Evolutionary conservation across 768 basidiomycete species (phyloP).

Genomic region (Lyophyllum shimeji): DNA sequence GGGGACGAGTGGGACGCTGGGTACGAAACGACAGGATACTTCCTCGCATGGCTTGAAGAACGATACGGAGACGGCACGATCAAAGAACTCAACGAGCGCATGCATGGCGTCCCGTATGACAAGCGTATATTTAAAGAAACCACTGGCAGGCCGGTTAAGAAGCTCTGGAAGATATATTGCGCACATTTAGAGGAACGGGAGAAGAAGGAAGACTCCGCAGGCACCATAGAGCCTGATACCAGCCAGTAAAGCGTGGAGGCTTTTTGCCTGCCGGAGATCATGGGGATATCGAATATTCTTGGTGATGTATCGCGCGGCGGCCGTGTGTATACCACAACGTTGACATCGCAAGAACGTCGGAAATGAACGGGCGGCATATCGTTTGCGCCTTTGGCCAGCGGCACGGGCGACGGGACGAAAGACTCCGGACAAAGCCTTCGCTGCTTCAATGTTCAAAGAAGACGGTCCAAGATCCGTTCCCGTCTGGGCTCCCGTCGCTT

Average conservation of each 20-base stretch:
- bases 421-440: background rate
- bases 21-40: constrained; percentile 73
- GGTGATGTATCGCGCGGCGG: background rate
- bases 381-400: background rate
- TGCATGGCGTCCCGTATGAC: constrained; percentile 51
- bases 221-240: background rate
- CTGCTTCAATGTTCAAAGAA: background rate
- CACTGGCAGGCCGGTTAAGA: constrained; percentile 49
- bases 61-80: constrained; percentile 54
- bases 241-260: background rate
- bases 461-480: background rate
- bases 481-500: background rate
- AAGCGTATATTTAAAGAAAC: constrained; percentile 51
- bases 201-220: background rate
- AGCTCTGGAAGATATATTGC: constrained; percentile 62
- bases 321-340: background rate
- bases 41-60: constrained; percentile 67
- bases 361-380: background rate
- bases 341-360: background rate
- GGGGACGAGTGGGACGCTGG: constrained; percentile 71
- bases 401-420: background rate
- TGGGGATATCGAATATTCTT: background rate
- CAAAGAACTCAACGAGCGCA: constrained; percentile 52
- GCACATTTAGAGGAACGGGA: constrained; percentile 27
- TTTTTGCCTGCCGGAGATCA: background rate